Evolutionary conservation across 2,329 filamentous ascomycete genomes (phyloP).

Genomic region (Fusarium miscanthi): DNA sequence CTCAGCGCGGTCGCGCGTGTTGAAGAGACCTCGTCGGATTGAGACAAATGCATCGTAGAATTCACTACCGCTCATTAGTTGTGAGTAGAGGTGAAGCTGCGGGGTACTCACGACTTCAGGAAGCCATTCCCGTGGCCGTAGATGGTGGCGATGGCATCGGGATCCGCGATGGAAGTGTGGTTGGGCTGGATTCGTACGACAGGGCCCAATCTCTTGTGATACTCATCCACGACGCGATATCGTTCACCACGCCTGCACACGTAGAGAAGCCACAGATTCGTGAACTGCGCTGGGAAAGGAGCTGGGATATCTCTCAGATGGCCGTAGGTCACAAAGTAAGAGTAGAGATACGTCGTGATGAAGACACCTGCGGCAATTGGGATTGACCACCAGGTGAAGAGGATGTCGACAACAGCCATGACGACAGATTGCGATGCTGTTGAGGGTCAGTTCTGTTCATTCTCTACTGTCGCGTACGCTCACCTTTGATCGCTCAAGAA

Average conservation of each 20-base stretch:
- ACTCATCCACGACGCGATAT: constrained; percentile 72
- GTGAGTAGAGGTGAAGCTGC: accelerated
- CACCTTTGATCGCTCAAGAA: neutral
- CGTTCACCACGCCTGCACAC: constrained; percentile 73
- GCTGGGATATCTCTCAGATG: constrained; percentile 67
- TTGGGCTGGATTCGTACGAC: constrained; percentile 86
- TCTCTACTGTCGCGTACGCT: neutral
- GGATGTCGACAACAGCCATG: constrained; percentile 47
- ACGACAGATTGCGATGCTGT: neutral
- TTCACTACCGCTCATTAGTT: constrained; percentile 61
- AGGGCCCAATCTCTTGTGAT: constrained; percentile 81
- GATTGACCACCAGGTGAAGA: constrained; percentile 60
- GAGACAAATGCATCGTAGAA: constrained; percentile 95
- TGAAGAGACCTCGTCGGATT: constrained; percentile 87
- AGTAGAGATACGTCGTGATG: constrained; percentile 66
- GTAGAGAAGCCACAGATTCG: constrained; percentile 82
- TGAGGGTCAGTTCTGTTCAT: neutral
- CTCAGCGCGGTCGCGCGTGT: constrained; percentile 83
- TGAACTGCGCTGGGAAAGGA: constrained; percentile 73
- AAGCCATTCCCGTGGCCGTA: constrained; percentile 86
- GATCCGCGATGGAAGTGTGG: constrained; percentile 84
- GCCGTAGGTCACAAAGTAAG: constrained; percentile 67
- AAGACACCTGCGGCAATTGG: constrained; percentile 60
- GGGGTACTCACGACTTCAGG: constrained; percentile 69
- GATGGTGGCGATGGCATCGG: constrained; percentile 77